phyloP scores from a whole-genome alignment of 2,329 filamentous ascomycete species.

The Raffaelea ambrosiae region DNA sequence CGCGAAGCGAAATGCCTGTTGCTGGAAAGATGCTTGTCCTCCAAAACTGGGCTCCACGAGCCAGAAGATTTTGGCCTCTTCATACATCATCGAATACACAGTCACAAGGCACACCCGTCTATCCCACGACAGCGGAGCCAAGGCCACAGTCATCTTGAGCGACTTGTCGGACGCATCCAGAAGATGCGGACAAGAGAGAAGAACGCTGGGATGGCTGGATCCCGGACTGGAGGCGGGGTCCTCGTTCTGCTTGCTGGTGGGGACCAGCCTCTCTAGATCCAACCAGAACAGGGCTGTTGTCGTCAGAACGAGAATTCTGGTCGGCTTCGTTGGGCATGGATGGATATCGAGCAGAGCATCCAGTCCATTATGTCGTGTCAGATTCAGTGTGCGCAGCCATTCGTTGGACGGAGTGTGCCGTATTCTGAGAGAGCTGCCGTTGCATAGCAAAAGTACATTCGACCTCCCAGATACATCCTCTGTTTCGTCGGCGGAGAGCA shows the following conservation, averaged over 20 bases:
- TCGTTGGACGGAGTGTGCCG: constrained; percentile 10
- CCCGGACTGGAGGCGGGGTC: not conserved
- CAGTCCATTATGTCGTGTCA: constrained; percentile 18
- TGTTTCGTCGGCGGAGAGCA: too few species aligned
- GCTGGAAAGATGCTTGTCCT: constrained; percentile 13
- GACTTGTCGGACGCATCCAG: constrained; percentile 26
- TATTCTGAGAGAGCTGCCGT: constrained; percentile 18
- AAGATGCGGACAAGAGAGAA: constrained; percentile 37
- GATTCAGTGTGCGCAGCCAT: constrained; percentile 9
- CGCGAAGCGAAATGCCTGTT: constrained; percentile 8
- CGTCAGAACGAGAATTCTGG: constrained; percentile 52
- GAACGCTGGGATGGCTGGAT: constrained; percentile 14
- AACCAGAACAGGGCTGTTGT: constrained; percentile 40
- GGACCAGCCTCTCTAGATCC: constrained; percentile 21
- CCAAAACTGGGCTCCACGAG: constrained; percentile 11
- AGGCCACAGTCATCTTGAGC: constrained; percentile 28
- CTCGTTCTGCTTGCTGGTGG: not conserved
- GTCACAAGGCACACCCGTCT: constrained; percentile 11
- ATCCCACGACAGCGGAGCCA: constrained; percentile 1
- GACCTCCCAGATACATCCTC: not conserved
- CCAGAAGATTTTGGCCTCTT: constrained; percentile 18
- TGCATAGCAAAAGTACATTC: constrained; percentile 19
- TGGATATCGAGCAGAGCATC: constrained; percentile 48
- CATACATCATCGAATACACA: constrained; percentile 16
- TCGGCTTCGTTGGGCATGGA: constrained; percentile 33